Conservation (phyloP, 2,329 filamentous ascomycete genomes). For the Colletotrichum abscissum region DNA sequence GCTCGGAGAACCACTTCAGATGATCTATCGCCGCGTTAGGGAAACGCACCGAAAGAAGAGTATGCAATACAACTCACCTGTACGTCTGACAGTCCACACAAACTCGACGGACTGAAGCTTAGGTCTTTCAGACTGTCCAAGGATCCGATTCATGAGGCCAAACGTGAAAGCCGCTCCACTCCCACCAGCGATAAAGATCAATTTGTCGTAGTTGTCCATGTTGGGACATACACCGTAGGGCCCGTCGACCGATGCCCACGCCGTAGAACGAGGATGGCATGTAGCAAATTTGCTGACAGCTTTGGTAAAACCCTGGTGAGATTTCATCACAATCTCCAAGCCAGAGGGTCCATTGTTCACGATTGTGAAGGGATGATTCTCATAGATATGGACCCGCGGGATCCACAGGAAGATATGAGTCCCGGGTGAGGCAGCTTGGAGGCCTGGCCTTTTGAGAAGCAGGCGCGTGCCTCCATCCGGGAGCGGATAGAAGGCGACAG, state of each 20-base stretch:
- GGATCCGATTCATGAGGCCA: constrained; percentile 31
- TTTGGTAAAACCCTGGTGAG: constrained; percentile 63
- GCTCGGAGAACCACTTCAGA: not conserved
- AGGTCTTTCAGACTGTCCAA: not conserved
- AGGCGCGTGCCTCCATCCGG: constrained; percentile 57
- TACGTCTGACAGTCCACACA: constrained; percentile 13
- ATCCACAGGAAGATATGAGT: constrained; percentile 67
- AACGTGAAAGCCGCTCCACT: constrained; percentile 42
- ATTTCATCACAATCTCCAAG: constrained; percentile 62
- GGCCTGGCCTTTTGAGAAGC: constrained; percentile 54
- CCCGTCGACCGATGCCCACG: constrained; percentile 62
- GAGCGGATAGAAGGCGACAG: constrained; percentile 54
- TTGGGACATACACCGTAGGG: constrained; percentile 64
- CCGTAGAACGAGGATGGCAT: constrained; percentile 49
- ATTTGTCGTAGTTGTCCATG: constrained; percentile 41
- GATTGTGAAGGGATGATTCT: constrained; percentile 68
- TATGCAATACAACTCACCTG: not conserved
- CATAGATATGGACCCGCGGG: constrained; percentile 59
- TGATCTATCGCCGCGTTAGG: not conserved
- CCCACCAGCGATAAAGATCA: constrained; percentile 39
- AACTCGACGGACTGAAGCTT: constrained; percentile 3
- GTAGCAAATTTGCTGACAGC: constrained; percentile 57
- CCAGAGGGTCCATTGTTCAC: constrained; percentile 52
- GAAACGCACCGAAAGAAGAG: not conserved
- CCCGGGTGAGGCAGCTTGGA: constrained; percentile 40